phyloP scores from a whole-genome alignment of 257 asterid species.

The Thymus mandschuricus region DNA sequence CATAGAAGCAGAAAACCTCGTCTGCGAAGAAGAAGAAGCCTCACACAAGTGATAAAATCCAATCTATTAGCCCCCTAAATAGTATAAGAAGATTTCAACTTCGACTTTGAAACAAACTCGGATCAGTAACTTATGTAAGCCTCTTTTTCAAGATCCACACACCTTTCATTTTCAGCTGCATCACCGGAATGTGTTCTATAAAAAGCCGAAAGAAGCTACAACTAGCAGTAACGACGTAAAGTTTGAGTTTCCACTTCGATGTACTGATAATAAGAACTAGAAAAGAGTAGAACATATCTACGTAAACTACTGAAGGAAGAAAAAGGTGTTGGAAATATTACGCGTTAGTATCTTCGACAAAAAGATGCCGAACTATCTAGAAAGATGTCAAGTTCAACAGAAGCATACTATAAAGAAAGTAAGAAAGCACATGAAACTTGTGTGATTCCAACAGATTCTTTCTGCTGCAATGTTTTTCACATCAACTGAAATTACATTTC shows the following conservation, averaged over 20 bases:
- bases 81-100: too few species aligned
- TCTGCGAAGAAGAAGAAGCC: constrained; percentile 65
- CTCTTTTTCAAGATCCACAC: too few species aligned
- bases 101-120: too few species aligned
- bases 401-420: too few species aligned
- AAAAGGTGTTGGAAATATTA: background rate
- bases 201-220: background rate
- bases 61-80: background rate
- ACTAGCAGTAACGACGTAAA: background rate
- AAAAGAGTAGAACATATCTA: background rate
- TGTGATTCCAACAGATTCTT: constrained; percentile 11
- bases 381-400: background rate
- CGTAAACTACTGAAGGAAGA: background rate
- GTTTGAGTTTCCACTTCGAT: background rate
- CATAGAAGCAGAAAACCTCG: constrained; percentile 15
- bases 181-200: background rate
- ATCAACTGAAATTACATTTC: background rate
- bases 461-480: background rate
- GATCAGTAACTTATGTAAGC: too few species aligned
- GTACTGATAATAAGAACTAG: too few species aligned
- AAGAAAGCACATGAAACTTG: background rate
- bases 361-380: background rate
- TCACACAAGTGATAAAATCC: constrained; percentile 26
- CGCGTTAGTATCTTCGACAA: background rate
- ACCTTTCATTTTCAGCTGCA: too few species aligned